Percentiles rank a stretch among this genome's conserved stretches.
Evolutionary conservation across 345 rosid genomes (phyloP).

Genomic region (Jatropha curcas): DNA sequence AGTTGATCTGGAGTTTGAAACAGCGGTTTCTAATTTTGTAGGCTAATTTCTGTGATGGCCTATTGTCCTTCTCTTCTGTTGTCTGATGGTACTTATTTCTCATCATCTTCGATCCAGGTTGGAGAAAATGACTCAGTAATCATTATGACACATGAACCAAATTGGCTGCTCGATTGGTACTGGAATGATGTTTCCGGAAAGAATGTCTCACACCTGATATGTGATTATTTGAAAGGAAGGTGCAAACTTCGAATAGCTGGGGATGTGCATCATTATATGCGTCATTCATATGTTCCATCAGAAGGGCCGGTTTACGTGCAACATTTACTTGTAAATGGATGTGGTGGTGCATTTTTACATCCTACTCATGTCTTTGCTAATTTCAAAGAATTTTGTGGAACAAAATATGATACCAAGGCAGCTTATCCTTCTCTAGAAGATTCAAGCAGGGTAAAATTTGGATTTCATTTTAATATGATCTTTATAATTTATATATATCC

Average conservation of each 20-base stretch:
- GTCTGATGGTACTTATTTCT: background rate
- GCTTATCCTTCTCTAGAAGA: slow-evolving; percentile 95
- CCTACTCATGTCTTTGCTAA: slow-evolving; percentile 93
- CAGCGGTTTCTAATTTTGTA: background rate
- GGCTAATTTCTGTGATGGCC: background rate
- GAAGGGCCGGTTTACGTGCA: slow-evolving; percentile 73
- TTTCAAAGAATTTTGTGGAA: slow-evolving; percentile 61
- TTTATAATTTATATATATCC: background rate
- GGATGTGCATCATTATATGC: slow-evolving; percentile 98
- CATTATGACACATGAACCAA: slow-evolving; percentile 92
- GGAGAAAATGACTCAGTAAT: slow-evolving; percentile 75
- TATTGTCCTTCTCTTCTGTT: background rate
- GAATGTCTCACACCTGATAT: slow-evolving; percentile 76
- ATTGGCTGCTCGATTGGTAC: slow-evolving; percentile 98
- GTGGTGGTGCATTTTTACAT: slow-evolving; percentile 98
- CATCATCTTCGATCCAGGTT: slow-evolving; percentile 45
- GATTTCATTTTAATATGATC: slow-evolving; percentile 3
- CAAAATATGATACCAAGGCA: slow-evolving; percentile 71
- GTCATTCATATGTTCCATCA: slow-evolving; percentile 79
- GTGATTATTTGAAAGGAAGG: slow-evolving; percentile 82
- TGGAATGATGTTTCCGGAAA: slow-evolving; percentile 74
- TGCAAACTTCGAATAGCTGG: slow-evolving; percentile 96
- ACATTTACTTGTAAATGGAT: slow-evolving; percentile 94
- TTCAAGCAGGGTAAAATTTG: slow-evolving; percentile 77
- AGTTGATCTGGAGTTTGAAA: background rate